phyloP scores from a whole-genome alignment of 2,329 filamentous ascomycete species.

The Rutstroemia sydowiana region DNA sequence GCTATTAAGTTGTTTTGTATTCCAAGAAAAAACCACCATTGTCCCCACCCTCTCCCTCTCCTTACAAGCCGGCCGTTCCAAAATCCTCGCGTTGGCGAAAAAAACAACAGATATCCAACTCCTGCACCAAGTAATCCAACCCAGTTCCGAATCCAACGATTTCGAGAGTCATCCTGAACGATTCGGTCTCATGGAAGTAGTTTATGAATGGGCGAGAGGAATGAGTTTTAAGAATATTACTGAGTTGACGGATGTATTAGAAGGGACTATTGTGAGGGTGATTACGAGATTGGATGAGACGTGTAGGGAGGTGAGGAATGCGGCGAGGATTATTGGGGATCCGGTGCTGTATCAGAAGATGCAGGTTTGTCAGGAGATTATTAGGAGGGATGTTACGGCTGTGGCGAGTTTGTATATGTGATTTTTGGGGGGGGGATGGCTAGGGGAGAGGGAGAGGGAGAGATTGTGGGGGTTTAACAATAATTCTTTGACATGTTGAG shows the following conservation, averaged over 20 bases:
- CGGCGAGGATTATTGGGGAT: constrained; percentile 89
- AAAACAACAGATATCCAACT: constrained; percentile 89
- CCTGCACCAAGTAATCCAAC: constrained; percentile 84
- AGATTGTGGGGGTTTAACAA: not conserved
- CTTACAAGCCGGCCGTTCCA: constrained; percentile 74
- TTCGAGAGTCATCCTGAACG: constrained; percentile 71
- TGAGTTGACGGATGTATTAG: constrained; percentile 88
- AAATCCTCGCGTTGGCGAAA: constrained; percentile 83
- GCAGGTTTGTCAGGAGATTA: constrained; percentile 94
- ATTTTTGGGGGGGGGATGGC: not conserved
- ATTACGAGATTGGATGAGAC: constrained; percentile 94
- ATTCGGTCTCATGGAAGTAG: constrained; percentile 93
- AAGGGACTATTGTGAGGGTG: constrained; percentile 92
- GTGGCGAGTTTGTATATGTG: constrained; percentile 86
- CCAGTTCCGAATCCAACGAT: constrained; percentile 84
- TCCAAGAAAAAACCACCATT: constrained; percentile 89
- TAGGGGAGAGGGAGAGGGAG: not conserved
- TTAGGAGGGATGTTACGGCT: constrained; percentile 90
- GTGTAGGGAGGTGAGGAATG: constrained; percentile 95
- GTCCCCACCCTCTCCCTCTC: constrained; percentile 74
- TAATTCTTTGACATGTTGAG: too few relatives aligned
- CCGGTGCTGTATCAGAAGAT: constrained; percentile 92
- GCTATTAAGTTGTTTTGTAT: constrained; percentile 87
- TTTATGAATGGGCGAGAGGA: constrained; percentile 95
- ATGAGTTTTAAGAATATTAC: constrained; percentile 99